phyloP scores from a whole-genome alignment of 352 stramenopile species.

The Phytophthora rubi region DNA sequence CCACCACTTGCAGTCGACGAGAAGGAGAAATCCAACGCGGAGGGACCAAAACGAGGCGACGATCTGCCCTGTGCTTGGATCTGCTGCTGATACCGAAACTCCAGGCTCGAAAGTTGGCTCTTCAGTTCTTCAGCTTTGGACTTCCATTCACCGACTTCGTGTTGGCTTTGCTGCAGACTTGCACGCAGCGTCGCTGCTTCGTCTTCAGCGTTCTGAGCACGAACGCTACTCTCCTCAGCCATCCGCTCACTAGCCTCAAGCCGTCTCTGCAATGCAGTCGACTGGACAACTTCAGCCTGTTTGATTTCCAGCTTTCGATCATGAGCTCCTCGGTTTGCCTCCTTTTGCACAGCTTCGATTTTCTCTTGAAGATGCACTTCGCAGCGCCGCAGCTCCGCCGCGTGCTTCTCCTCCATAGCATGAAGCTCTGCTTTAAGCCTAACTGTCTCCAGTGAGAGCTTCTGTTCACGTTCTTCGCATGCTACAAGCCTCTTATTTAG shows the following conservation, averaged over 20 bases:
- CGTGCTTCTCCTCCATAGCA: slow-evolving; percentile 58
- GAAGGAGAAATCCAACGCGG: slow-evolving; percentile 39
- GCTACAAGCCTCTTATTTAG: slow-evolving; percentile 38
- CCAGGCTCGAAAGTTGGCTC: slow-evolving; percentile 21
- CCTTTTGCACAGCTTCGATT: slow-evolving; percentile 55
- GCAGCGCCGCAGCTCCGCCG: slow-evolving; percentile 39
- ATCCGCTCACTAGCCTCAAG: slow-evolving; percentile 32
- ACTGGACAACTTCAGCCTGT: slow-evolving; percentile 29
- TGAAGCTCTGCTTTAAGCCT: slow-evolving; percentile 54
- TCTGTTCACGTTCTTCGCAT: slow-evolving; percentile 29
- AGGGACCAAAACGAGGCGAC: slow-evolving; percentile 19
- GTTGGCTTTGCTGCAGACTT: slow-evolving; percentile 15
- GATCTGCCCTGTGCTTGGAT: slow-evolving; percentile 15
- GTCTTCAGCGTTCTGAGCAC: slow-evolving; percentile 29
- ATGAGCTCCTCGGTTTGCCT: slow-evolving; percentile 55
- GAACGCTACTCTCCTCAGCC: slow-evolving; percentile 18
- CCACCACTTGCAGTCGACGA: slow-evolving; percentile 30
- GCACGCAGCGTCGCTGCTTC: slow-evolving; percentile 17
- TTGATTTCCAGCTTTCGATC: slow-evolving; percentile 62
- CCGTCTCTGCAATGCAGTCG: slow-evolving; percentile 26
- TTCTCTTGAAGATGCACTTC: slow-evolving; percentile 53
- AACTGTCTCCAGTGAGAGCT: slow-evolving; percentile 36
- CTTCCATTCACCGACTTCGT: slow-evolving; percentile 32
- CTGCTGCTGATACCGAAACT: slow-evolving; percentile 22
- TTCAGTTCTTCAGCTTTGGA: slow-evolving; percentile 25